A percentile compares a stretch with the other conserved stretches of the same genome.
These are phyloP conservation scores for Withania somnifera DNA, from an alignment of 305 asterid species.

Conservation along the genomic window DNA sequence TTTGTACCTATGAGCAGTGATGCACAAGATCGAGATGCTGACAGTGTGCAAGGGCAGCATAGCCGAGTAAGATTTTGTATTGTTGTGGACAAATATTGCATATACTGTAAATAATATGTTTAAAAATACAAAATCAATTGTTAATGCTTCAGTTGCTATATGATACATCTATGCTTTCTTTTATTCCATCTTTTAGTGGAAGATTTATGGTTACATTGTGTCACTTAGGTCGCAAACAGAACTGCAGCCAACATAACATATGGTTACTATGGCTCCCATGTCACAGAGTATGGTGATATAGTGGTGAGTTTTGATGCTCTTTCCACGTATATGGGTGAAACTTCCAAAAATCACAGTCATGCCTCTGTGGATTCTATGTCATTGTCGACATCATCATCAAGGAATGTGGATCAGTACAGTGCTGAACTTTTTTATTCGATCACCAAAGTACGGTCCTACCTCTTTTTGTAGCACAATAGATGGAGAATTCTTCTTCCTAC, in stretches of 20 bases:
- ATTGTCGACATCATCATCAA: neutral
- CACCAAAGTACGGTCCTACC: slow-evolving; percentile 19
- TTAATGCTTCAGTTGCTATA: neutral
- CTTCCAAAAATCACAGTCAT: slow-evolving; percentile 6
- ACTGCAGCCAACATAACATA: slow-evolving; percentile 10
- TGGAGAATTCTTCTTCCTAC: neutral
- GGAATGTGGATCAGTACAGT: slow-evolving; percentile 19
- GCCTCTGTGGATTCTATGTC: neutral
- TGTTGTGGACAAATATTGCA: neutral
- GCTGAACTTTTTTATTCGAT: slow-evolving; percentile 4
- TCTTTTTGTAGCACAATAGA: neutral
- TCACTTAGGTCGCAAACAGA: slow-evolving; percentile 1
- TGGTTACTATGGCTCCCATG: slow-evolving; percentile 21
- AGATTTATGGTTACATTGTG: neutral
- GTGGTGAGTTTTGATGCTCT: slow-evolving; percentile 12
- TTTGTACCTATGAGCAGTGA: neutral
- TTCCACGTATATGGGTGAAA: slow-evolving; percentile 14
- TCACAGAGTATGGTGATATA: slow-evolving; percentile 20
- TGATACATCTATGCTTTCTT: neutral
- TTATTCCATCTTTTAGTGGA: neutral
- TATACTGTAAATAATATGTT: neutral
- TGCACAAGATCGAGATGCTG: neutral
- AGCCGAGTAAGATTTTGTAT: neutral
- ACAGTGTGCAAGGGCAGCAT: neutral
- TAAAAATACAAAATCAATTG: neutral